Conservation (phyloP, 179 eudicot species). For the Gypsophila paniculata region DNA sequence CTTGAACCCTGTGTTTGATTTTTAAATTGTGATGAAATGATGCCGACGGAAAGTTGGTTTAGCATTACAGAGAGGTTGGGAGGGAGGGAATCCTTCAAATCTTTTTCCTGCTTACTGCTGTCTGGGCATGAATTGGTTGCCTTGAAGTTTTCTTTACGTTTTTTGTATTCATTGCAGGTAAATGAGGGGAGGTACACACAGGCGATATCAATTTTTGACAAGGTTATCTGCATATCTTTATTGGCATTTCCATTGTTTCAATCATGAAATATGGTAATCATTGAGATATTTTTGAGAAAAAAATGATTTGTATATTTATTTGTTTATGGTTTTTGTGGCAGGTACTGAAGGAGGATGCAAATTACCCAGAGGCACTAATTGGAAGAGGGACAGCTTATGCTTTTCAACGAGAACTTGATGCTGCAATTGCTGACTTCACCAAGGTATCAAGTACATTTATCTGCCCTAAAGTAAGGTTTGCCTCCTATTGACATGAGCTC, state of each 20-base stretch:
- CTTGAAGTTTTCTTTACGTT: neutral
- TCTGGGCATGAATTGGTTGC: neutral
- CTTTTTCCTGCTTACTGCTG: neutral
- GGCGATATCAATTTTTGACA: constrained; percentile 81
- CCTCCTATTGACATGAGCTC: constrained; percentile 15
- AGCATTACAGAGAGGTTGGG: neutral
- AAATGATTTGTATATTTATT: neutral
- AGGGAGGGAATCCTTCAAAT: neutral
- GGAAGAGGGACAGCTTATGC: constrained; percentile 99
- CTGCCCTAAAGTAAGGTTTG: neutral
- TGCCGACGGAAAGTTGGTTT: neutral
- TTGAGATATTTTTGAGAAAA: neutral
- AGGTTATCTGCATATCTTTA: constrained; percentile 44
- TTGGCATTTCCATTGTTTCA: neutral
- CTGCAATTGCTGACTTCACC: constrained; percentile 92
- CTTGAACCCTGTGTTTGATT: constrained; percentile 10
- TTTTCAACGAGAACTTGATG: constrained; percentile 87
- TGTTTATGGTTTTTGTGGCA: constrained; percentile 24
- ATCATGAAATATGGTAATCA: neutral
- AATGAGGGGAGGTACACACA: constrained; percentile 84
- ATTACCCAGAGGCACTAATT: constrained; percentile 92
- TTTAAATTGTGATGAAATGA: neutral
- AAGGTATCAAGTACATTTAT: constrained; percentile 42
- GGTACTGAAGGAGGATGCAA: constrained; percentile 81
- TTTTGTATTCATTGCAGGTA: constrained; percentile 48